phyloP scores from a whole-genome alignment of 192 early-diverging fungal species.

The Coemansia sp. region DNA sequence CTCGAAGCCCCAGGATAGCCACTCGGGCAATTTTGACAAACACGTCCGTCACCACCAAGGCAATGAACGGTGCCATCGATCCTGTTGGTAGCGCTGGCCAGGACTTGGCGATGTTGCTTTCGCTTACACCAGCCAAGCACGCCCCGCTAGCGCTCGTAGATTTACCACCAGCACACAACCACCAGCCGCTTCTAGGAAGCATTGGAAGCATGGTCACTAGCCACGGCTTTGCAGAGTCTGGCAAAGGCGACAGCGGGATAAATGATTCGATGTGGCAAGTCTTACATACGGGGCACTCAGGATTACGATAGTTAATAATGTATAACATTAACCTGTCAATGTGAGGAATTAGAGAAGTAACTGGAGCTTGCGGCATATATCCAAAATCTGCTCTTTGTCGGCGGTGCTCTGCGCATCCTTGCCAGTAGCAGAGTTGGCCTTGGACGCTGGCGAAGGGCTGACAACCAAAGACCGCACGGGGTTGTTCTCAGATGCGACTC shows the following conservation, averaged over 20 bases:
- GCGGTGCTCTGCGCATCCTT: constrained; percentile 13
- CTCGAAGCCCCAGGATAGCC: constrained; percentile 14
- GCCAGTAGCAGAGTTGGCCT: constrained; percentile 16
- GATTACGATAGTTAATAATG: not conserved
- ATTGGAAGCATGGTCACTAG: constrained; percentile 18
- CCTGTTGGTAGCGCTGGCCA: not conserved
- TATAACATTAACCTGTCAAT: not conserved
- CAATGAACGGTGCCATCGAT: constrained; percentile 38
- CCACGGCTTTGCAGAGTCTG: not conserved
- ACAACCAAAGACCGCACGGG: constrained; percentile 41
- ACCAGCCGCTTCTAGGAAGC: not conserved
- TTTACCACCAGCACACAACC: not conserved
- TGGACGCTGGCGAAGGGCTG: constrained; percentile 38
- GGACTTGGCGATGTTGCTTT: constrained; percentile 1
- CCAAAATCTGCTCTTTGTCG: constrained; percentile 46
- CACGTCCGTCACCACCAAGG: constrained; percentile 39
- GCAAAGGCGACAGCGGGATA: not conserved
- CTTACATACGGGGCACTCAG: constrained; percentile 6
- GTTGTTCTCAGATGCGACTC: constrained; percentile 43
- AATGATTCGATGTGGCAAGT: constrained; percentile 21
- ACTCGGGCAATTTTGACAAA: constrained; percentile 28
- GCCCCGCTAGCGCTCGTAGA: not conserved
- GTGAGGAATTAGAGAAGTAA: constrained; percentile 19
- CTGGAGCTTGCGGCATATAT: constrained; percentile 51
- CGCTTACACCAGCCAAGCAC: not conserved